Percentiles rank a stretch among this genome's conserved stretches.
These are phyloP conservation scores for Elaeagnus macrophylla DNA, from an alignment of 306 rosid genomes.

Conservation along the genomic window DNA sequence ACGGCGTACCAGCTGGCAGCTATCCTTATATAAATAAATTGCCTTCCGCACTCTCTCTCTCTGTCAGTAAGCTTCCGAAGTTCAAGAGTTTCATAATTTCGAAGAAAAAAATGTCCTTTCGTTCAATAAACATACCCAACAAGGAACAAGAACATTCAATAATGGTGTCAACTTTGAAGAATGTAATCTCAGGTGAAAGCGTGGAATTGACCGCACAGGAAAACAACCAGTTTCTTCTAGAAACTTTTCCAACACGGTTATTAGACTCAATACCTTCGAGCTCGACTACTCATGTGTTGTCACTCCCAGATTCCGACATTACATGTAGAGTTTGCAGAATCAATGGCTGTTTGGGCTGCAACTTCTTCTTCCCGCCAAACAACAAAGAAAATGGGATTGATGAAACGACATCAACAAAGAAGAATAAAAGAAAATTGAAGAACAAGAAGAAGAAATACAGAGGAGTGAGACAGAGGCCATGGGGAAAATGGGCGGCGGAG, in stretches of 20 bases:
- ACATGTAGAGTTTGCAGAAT: slow-evolving; percentile 44
- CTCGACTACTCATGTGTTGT: background rate
- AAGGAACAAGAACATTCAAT: slow-evolving; percentile 56
- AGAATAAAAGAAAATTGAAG: too few species aligned
- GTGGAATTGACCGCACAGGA: background rate
- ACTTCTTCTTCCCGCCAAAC: slow-evolving; percentile 33
- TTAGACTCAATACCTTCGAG: background rate
- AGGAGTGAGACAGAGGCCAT: slow-evolving; percentile 89
- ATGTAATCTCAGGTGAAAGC: slow-evolving; percentile 60
- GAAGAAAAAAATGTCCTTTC: too few species aligned
- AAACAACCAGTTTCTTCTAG: background rate
- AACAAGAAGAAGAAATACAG: slow-evolving; percentile 28
- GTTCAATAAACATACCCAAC: too few species aligned
- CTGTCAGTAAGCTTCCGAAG: too few species aligned
- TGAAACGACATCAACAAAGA: slow-evolving; percentile 26
- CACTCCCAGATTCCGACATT: slow-evolving; percentile 22
- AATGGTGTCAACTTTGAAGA: slow-evolving; percentile 62
- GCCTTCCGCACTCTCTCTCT: too few species aligned
- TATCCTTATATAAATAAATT: too few species aligned
- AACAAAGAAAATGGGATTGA: slow-evolving; percentile 32
- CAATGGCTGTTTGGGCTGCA: slow-evolving; percentile 54
- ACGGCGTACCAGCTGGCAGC: too few species aligned
- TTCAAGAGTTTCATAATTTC: too few species aligned
- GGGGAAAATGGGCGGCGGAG: slow-evolving; percentile 97
- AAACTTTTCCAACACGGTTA: background rate